phyloP scores from a whole-genome alignment of 495 filamentous ascomycete genomes.

The Viridothelium virens region DNA sequence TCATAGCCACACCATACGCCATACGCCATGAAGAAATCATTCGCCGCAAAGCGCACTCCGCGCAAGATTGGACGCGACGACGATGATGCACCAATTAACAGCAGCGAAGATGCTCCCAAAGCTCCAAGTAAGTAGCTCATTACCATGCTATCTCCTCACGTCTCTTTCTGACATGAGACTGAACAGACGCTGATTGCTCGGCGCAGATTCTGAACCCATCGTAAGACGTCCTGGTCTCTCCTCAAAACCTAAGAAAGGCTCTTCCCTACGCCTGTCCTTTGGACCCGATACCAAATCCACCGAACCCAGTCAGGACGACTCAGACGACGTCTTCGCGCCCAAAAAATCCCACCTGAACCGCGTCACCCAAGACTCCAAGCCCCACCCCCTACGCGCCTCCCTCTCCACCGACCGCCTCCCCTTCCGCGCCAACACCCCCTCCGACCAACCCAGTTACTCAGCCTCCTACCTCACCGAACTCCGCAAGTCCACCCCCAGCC shows the following conservation, averaged over 20 bases:
- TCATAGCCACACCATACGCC: background rate
- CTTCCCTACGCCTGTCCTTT: constrained; percentile 67
- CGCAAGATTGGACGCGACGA: constrained; percentile 23
- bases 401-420: constrained; percentile 42
- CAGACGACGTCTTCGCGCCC: constrained; percentile 51
- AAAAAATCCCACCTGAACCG: constrained; percentile 66
- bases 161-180: constrained; percentile 9
- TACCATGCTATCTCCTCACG: background rate
- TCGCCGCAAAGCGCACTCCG: constrained; percentile 21
- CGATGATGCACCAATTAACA: constrained; percentile 11
- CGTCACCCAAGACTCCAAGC: constrained; percentile 55
- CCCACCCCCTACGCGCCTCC: constrained; percentile 42
- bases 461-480: constrained; percentile 81
- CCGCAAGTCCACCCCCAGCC: constrained; percentile 70
- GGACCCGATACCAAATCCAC: constrained; percentile 51
- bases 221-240: constrained; percentile 21
- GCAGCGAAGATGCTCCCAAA: background rate
- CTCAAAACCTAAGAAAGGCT: constrained; percentile 55
- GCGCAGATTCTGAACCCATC: constrained; percentile 10
- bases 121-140: constrained; percentile 13
- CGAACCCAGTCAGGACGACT: constrained; percentile 42
- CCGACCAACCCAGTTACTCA: constrained; percentile 76
- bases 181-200: background rate
- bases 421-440: constrained; percentile 50
- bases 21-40: constrained; percentile 23